phyloP scores from a whole-genome alignment of 2,329 filamentous ascomycete genomes.

The Pseudogymnoascus sp. region DNA sequence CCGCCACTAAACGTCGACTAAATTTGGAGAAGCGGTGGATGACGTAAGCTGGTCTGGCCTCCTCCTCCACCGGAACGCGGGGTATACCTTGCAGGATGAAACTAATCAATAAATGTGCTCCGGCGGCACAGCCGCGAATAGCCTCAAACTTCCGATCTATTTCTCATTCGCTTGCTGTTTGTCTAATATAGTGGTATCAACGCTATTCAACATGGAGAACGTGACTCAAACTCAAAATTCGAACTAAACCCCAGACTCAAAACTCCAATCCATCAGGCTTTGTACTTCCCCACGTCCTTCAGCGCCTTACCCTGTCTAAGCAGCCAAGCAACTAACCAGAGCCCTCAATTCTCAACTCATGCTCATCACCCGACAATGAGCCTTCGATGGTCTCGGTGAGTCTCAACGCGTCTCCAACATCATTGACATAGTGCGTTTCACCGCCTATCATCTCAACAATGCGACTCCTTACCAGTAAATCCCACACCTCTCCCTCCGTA shows the following conservation, averaged over 20 bases:
- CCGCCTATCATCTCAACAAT: constrained; percentile 82
- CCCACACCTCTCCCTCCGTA: constrained; percentile 38
- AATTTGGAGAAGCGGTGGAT: neutral
- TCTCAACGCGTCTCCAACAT: constrained; percentile 76
- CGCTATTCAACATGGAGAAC: neutral
- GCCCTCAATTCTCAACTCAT: constrained; percentile 1
- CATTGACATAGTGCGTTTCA: constrained; percentile 65
- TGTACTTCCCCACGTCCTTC: neutral
- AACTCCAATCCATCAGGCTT: neutral
- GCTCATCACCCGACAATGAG: neutral
- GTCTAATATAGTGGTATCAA: constrained; percentile 7
- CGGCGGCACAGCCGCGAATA: no score
- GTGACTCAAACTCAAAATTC: neutral
- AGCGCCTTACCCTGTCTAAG: neutral
- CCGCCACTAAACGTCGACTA: neutral
- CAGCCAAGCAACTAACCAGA: neutral
- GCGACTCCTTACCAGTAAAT: constrained; percentile 66
- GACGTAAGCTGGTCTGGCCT: neutral
- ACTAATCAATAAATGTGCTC: neutral
- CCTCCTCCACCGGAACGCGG: neutral
- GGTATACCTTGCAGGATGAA: neutral
- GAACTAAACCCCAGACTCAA: neutral
- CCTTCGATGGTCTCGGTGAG: constrained; percentile 61
- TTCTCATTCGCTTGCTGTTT: neutral
- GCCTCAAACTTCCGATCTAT: neutral